phyloP scores from a whole-genome alignment of 805 yeast species.

The Wickerhamiella siamensis region DNA sequence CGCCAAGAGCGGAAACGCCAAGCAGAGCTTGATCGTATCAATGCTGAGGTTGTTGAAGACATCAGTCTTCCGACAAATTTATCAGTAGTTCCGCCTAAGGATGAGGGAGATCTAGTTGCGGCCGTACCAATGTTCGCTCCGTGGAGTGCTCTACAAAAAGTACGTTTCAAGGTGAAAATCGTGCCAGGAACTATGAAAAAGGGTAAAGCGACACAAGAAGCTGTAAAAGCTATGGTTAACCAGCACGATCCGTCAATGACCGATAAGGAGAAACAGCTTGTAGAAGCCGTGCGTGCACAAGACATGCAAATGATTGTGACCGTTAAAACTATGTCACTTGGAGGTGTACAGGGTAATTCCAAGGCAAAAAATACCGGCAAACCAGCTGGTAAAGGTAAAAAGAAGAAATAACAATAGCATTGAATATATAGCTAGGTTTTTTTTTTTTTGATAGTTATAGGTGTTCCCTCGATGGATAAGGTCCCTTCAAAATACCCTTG shows the following conservation, averaged over 20 bases:
- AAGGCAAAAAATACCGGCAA: conserved; percentile 2
- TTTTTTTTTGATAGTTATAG: too few species aligned
- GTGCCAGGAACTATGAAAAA: conserved; percentile 72
- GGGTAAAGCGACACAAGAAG: conserved; percentile 70
- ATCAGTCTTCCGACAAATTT: conserved; percentile 34
- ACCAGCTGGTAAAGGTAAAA: conserved; percentile 5
- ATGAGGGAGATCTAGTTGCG: conserved; percentile 41
- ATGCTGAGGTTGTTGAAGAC: conserved; percentile 24
- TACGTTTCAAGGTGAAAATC: conserved; percentile 68
- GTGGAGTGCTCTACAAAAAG: conserved; percentile 63
- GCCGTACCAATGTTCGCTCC: conserved; percentile 87
- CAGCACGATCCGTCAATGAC: conserved; percentile 18
- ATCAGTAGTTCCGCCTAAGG: conserved; percentile 17
- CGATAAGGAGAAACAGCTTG: conserved; percentile 4
- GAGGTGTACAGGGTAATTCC: not conserved
- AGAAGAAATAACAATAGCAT: not conserved
- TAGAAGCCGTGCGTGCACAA: conserved; percentile 5
- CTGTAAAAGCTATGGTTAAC: conserved; percentile 41
- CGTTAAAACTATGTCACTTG: conserved; percentile 7
- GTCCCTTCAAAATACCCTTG: too few species aligned
- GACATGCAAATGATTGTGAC: conserved; percentile 9
- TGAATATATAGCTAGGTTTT: not conserved
- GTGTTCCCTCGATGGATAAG: too few species aligned
- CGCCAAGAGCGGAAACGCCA: conserved; percentile 32
- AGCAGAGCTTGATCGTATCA: conserved; percentile 33